These are phyloP conservation scores for Pyrenophora teres DNA, from an alignment of 2,329 filamentous ascomycete genomes.

Conservation along the genomic window DNA sequence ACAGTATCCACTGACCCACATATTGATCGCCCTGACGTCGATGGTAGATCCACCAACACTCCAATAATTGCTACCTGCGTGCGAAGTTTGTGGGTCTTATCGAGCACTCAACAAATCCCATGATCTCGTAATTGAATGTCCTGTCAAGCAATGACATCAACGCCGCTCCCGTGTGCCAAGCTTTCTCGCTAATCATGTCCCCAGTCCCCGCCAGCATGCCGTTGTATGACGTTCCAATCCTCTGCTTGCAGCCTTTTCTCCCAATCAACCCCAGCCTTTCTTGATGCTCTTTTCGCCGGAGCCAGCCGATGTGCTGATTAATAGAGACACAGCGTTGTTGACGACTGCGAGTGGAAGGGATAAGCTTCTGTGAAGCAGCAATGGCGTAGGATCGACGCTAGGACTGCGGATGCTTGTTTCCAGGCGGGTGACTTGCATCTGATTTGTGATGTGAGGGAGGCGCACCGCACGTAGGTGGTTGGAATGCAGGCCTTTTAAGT, in stretches of 20 bases:
- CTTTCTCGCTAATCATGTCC: slow-evolving; percentile 7
- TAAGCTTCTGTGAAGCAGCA: slow-evolving; percentile 11
- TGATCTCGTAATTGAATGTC: not conserved
- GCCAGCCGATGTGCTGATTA: not conserved
- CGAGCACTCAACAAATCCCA: too few species aligned
- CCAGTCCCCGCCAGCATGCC: not conserved
- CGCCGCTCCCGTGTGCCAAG: slow-evolving; percentile 5
- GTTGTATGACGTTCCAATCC: slow-evolving; percentile 3
- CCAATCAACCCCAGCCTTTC: slow-evolving; percentile 3
- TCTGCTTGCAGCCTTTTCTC: not conserved
- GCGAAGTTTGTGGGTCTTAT: too few species aligned
- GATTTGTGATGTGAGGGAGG: not conserved
- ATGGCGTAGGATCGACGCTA: slow-evolving; percentile 4
- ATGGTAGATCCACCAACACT: too few species aligned
- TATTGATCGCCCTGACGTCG: too few species aligned
- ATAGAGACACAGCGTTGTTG: not conserved
- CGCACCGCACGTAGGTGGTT: not conserved
- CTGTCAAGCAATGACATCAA: slow-evolving; percentile 7
- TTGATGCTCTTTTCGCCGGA: slow-evolving; percentile 2
- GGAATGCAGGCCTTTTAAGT: not conserved
- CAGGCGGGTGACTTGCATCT: not conserved
- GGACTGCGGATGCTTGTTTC: slow-evolving; percentile 7
- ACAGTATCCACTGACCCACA: too few species aligned
- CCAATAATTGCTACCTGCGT: too few species aligned
- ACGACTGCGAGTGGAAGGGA: slow-evolving; percentile 10